Evolutionary conservation across 352 stramenopile species (phyloP).

Genomic region (Phytophthora citricola): DNA sequence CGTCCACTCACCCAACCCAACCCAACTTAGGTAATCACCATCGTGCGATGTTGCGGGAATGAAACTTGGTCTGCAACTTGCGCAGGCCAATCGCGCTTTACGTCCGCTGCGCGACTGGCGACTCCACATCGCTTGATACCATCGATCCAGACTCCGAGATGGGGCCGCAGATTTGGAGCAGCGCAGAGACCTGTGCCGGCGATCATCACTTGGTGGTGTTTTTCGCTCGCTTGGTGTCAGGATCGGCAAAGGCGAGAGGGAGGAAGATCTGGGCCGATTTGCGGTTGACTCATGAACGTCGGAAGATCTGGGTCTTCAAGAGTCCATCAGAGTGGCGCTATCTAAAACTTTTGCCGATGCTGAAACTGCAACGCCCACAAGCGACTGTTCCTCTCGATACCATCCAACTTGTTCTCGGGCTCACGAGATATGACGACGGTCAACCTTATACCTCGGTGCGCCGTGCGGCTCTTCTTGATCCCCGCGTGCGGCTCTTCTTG

Average conservation of each 20-base stretch:
- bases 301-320: neutral
- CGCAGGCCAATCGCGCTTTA: conserved; percentile 16
- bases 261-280: conserved; percentile 18
- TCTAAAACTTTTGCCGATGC: neutral
- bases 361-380: neutral
- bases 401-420: neutral
- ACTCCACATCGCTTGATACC: conserved; percentile 45
- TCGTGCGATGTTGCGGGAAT: neutral
- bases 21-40: conserved; percentile 15
- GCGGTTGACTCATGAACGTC: conserved; percentile 15
- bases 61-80: conserved; percentile 19
- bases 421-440: conserved; percentile 42
- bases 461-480: neutral
- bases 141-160: conserved; percentile 36
- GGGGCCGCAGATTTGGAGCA: conserved; percentile 17
- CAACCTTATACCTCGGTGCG: conserved; percentile 49
- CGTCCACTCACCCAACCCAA: conserved; percentile 11
- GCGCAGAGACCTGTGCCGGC: conserved; percentile 15
- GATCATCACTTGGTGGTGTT: conserved; percentile 41
- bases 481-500: neutral
- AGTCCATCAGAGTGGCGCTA: conserved; percentile 1
- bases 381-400: neutral
- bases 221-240: conserved; percentile 8
- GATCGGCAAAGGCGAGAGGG: conserved; percentile 23
- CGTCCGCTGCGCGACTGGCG: conserved; percentile 26